Evolutionary conservation across 1,139 yeast genomes (phyloP).

Genomic region (Geotrichum carabidarum): DNA sequence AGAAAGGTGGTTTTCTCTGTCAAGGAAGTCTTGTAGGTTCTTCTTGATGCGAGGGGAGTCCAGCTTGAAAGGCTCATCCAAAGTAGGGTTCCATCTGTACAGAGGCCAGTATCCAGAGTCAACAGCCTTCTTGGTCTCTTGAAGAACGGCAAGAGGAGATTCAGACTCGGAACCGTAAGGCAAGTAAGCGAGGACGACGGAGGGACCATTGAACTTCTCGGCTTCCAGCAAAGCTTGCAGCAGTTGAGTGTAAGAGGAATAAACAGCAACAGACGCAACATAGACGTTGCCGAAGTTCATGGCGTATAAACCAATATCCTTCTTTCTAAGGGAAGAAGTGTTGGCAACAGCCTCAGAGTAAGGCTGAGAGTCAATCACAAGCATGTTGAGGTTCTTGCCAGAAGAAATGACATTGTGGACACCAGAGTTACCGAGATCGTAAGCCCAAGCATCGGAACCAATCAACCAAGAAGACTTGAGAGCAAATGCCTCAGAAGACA

Average conservation of each 20-base stretch:
- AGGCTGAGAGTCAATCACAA: conserved; percentile 91
- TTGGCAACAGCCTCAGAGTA: conserved; percentile 41
- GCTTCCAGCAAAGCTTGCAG: conserved; percentile 88
- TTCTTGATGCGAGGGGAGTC: conserved; percentile 80
- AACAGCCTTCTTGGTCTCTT: conserved; percentile 85
- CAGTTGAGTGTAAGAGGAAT: conserved; percentile 88
- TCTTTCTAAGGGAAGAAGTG: conserved; percentile 53
- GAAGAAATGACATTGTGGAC: conserved; percentile 79
- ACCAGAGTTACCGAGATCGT: conserved; percentile 87
- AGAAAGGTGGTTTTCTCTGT: conserved; percentile 82
- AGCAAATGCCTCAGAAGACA: conserved; percentile 44
- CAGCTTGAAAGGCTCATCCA: conserved; percentile 57
- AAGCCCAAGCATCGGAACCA: conserved; percentile 95
- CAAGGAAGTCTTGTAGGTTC: conserved; percentile 73
- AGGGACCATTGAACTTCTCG: conserved; percentile 80
- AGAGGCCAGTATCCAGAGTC: conserved; percentile 96
- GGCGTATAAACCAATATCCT: conserved; percentile 90
- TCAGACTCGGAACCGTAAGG: conserved; percentile 68
- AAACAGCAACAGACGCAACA: conserved; percentile 92
- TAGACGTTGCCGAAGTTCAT: conserved; percentile 89
- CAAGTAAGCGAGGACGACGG: conserved; percentile 82
- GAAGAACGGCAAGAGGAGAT: conserved; percentile 66
- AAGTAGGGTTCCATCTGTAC: conserved; percentile 73
- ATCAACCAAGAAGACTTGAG: conserved; percentile 69
- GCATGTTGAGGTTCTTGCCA: conserved; percentile 73